Percentiles rank a stretch among this genome's conserved stretches.
Evolutionary conservation across 129 eudicot species (phyloP).

Genomic region (Arctium lappa): DNA sequence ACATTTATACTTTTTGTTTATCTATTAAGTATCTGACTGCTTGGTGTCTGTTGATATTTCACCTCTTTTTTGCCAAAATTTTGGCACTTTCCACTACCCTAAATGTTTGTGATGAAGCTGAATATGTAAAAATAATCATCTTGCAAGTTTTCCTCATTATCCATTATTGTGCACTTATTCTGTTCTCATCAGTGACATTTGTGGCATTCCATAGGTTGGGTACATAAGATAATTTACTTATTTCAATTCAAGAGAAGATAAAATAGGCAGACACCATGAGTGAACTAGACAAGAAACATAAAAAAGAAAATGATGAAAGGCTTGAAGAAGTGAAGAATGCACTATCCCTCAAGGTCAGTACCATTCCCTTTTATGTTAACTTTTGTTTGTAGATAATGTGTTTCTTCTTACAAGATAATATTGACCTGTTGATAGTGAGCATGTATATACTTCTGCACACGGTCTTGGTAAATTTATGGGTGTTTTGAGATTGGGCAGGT

Average conservation of each 20-base stretch:
- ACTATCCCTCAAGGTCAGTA: slow-evolving; percentile 72
- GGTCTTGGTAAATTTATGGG: background rate
- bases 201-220: slow-evolving; percentile 52
- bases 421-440: background rate
- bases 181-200: background rate
- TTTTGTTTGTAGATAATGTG: background rate
- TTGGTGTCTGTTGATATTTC: background rate
- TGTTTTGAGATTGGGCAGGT: background rate
- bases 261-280: slow-evolving; percentile 93
- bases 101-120: background rate
- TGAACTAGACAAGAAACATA: slow-evolving; percentile 78
- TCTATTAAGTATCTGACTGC: background rate
- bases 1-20: background rate
- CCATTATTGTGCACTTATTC: background rate
- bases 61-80: background rate
- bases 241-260: slow-evolving; percentile 86
- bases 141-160: background rate
- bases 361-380: slow-evolving; percentile 9
- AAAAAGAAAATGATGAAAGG: slow-evolving; percentile 67
- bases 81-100: background rate
- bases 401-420: background rate
- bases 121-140: background rate
- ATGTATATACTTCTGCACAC: too few relatives aligned
- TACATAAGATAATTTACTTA: slow-evolving; percentile 69
- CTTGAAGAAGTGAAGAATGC: slow-evolving; percentile 72